Base-by-base conservation (phyloP, 1,284 basidiomycete species). In the Leccinum proliferum region DNA sequence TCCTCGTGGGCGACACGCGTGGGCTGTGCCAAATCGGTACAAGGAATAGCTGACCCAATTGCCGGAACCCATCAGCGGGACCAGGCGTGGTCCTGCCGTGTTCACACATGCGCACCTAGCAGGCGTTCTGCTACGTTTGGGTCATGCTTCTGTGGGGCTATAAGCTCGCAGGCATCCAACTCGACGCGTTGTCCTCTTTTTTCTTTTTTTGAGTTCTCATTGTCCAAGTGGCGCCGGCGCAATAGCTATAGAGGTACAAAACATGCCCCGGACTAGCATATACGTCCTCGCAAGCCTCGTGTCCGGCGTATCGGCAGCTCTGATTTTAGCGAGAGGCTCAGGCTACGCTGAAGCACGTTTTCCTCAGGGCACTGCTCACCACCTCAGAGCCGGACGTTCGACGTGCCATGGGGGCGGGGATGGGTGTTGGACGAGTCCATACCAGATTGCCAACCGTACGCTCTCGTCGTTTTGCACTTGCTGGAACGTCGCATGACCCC, bases 381-480 rank as follows among this genome's bases (percentile, higher is more conserved):
- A 77, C n/a, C 79, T 81, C 7, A 82, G 89, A 69, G 70, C 82
- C 48, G 89, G 86, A 29, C 89, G 89, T 71, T 66, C 78, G 34
- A 87, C 86, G n/a, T 85, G 84, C 18, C n/a, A 48, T 48, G 46
- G n/a, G n/a, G 46, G 46, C 10, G 46, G 5, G n/a, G 86, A 89
- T 71, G 74, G 79, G 60, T 92, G 90, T 73, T 86, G 84, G 10
- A 81, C 81, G 3, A 75, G 73, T n/a, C 75, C 78, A 64, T 91
- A 89, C 73, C 90, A 91, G 68, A 87, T 86, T 67, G 83, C 80
- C 2, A 88, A 80, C 71, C 68, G 87, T 87, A 69, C 67, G 83
- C 70, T 18, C 50, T 21, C 15, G 58, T 50, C 29, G 9, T 12
- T 46, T 41, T 60, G 5, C 4, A 39, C 21, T 52, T 43, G 29